phyloP scores from a whole-genome alignment of 805 yeast species.

The Yarrowia porcina region DNA sequence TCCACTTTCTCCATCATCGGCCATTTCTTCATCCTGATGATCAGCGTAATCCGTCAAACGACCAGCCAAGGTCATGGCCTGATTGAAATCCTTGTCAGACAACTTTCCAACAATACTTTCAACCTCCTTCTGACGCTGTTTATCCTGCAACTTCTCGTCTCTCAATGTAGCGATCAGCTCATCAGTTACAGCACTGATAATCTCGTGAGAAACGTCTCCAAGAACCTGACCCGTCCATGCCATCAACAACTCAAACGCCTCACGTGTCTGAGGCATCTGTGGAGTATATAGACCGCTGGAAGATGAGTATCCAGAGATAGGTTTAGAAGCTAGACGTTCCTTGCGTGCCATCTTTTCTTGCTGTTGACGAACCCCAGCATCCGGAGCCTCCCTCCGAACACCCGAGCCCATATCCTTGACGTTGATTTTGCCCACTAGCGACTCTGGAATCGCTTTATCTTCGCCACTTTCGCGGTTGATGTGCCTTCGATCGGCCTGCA shows the following conservation, averaged over 20 bases:
- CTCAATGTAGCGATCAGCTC: constrained; percentile 51
- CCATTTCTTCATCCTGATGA: constrained; percentile 28
- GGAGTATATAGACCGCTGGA: constrained; percentile 51
- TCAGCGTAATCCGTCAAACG: constrained; percentile 50
- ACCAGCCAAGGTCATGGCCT: constrained; percentile 45
- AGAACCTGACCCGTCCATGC: constrained; percentile 54
- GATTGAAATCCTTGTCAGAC: constrained; percentile 46
- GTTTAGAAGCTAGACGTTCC: constrained; percentile 2
- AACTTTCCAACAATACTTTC: constrained; percentile 50
- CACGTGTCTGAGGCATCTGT: constrained; percentile 49
- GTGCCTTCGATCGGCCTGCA: constrained; percentile 54
- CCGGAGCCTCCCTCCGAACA: constrained; percentile 32
- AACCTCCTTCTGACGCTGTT: constrained; percentile 48
- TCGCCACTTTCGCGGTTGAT: constrained; percentile 47
- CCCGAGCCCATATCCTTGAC: constrained; percentile 67
- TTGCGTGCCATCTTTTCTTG: constrained; percentile 6
- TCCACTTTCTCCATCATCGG: constrained; percentile 43
- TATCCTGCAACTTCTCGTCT: constrained; percentile 45
- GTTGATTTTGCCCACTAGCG: constrained; percentile 66
- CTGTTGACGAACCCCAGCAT: constrained; percentile 16
- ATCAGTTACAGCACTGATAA: constrained; percentile 61
- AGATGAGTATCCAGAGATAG: neutral
- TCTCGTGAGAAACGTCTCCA: constrained; percentile 75
- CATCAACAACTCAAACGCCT: constrained; percentile 54
- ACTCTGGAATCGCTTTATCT: constrained; percentile 62